Percentiles rank a stretch among this genome's conserved stretches.
Conservation (phyloP, 1,284 basidiomycete species). For the Boletellus deceptivus region DNA sequence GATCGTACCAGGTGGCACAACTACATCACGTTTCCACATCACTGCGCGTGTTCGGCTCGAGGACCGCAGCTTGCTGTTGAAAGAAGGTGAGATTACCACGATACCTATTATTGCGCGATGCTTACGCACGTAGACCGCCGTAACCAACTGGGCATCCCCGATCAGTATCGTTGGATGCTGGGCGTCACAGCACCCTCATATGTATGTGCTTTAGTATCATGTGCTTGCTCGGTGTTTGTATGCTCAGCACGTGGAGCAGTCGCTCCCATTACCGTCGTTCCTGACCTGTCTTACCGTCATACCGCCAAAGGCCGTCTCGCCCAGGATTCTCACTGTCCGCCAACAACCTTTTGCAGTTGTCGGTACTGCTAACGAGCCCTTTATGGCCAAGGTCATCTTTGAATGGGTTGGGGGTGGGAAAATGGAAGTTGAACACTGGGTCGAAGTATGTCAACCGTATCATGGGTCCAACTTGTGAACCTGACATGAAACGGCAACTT, state of each 20-base stretch:
- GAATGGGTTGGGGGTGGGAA: slow-evolving; percentile 47
- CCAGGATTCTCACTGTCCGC: slow-evolving; percentile 34
- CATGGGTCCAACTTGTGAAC: neutral
- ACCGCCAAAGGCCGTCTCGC: slow-evolving; percentile 36
- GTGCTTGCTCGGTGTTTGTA: neutral
- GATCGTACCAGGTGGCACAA: slow-evolving; percentile 19
- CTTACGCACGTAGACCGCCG: slow-evolving; percentile 42
- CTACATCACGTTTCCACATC: slow-evolving; percentile 63
- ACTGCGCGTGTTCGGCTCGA: slow-evolving; percentile 57
- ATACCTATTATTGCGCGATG: neutral
- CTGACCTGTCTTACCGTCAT: slow-evolving; percentile 47
- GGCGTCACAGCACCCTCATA: slow-evolving; percentile 68
- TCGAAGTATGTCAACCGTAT: slow-evolving; percentile 50
- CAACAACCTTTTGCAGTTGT: slow-evolving; percentile 59
- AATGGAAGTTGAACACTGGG: slow-evolving; percentile 67
- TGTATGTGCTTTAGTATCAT: slow-evolving; percentile 40
- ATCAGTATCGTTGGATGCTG: slow-evolving; percentile 73
- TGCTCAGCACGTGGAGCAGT: slow-evolving; percentile 13
- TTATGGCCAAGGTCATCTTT: slow-evolving; percentile 61
- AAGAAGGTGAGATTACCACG: slow-evolving; percentile 42
- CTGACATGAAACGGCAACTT: neutral
- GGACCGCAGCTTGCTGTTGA: slow-evolving; percentile 63
- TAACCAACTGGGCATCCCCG: slow-evolving; percentile 25
- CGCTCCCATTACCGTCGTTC: slow-evolving; percentile 41
- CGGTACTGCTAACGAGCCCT: slow-evolving; percentile 56